Evolutionary conservation across 2,329 filamentous ascomycete genomes (phyloP).

Genomic region (Alternaria alternata): DNA sequence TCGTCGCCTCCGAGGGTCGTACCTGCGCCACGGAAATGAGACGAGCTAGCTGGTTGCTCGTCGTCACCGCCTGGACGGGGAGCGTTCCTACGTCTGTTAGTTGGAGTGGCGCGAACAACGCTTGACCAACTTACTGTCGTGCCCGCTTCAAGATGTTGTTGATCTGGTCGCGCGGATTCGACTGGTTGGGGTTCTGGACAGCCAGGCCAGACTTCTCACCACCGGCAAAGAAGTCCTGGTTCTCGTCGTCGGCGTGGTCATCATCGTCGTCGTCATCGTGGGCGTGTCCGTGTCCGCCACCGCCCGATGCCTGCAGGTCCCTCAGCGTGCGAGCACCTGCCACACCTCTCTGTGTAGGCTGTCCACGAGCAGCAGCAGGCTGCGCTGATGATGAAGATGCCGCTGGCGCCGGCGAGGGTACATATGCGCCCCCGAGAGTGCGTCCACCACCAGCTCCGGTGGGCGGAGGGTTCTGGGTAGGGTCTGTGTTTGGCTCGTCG

Average conservation of each 20-base stretch:
- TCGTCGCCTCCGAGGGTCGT: slow-evolving; percentile 83
- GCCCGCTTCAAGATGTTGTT: slow-evolving; percentile 60
- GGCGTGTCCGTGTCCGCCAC: slow-evolving; percentile 54
- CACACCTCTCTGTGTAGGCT: slow-evolving; percentile 40
- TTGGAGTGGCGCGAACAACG: neutral
- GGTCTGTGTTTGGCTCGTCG: slow-evolving; percentile 36
- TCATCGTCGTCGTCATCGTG: slow-evolving; percentile 63
- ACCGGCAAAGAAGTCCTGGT: slow-evolving; percentile 78
- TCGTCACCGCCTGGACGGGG: slow-evolving; percentile 62
- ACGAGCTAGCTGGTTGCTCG: slow-evolving; percentile 58
- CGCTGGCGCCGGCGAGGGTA: slow-evolving; percentile 35
- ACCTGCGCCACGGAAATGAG: slow-evolving; percentile 73
- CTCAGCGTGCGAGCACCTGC: slow-evolving; percentile 53
- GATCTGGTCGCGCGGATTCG: slow-evolving; percentile 59
- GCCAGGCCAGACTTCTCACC: slow-evolving; percentile 84
- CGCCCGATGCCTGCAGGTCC: slow-evolving; percentile 56
- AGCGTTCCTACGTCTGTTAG: slow-evolving; percentile 63
- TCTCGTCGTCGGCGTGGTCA: slow-evolving; percentile 67
- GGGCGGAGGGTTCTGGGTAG: slow-evolving; percentile 31
- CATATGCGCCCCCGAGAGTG: slow-evolving; percentile 48
- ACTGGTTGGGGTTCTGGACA: slow-evolving; percentile 69
- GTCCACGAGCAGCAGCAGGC: slow-evolving; percentile 30
- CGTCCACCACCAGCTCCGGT: slow-evolving; percentile 45
- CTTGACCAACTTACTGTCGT: slow-evolving; percentile 47
- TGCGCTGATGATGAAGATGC: slow-evolving; percentile 22